These are phyloP conservation scores for Calonectria multiphialidica DNA, from an alignment of 2,329 filamentous ascomycete genomes.

Conservation along the genomic window DNA sequence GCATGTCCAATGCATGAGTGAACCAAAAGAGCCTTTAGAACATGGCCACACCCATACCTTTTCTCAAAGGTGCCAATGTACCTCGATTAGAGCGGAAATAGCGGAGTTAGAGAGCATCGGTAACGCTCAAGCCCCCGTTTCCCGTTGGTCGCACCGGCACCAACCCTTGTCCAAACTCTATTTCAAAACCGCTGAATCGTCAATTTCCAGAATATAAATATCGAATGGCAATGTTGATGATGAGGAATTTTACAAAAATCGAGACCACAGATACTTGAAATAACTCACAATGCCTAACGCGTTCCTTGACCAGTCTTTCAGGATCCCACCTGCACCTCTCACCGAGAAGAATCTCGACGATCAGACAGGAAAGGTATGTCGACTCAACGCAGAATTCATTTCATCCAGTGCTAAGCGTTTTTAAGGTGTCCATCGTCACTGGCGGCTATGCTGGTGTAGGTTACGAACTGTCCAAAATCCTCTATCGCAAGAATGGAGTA, in stretches of 20 bases:
- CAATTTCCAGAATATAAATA: neutral
- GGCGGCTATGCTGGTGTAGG: slow-evolving; percentile 56
- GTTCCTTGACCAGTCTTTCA: neutral
- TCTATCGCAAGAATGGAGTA: slow-evolving; percentile 64
- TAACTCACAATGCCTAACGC: neutral
- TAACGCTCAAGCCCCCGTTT: neutral
- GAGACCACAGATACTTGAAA: too few species aligned
- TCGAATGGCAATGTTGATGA: neutral
- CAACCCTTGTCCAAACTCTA: neutral
- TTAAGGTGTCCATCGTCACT: slow-evolving; percentile 61
- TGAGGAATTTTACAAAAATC: neutral
- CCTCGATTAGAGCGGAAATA: neutral
- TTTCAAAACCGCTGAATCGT: neutral
- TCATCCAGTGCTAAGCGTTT: neutral
- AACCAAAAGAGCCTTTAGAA: too few species aligned
- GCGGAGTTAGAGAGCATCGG: neutral
- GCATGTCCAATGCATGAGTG: too few species aligned
- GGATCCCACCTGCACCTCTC: neutral
- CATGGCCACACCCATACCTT: too few species aligned
- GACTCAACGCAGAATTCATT: neutral
- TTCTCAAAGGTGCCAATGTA: neutral
- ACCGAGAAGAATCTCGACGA: neutral
- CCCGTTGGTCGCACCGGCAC: too few species aligned
- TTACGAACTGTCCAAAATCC: slow-evolving; percentile 60
- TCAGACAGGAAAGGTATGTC: neutral